Evolutionary conservation across 305 asterid species (phyloP), one percentile per base, ranked within the genome.

Genomic region (Fraxinus nigra): DNA sequence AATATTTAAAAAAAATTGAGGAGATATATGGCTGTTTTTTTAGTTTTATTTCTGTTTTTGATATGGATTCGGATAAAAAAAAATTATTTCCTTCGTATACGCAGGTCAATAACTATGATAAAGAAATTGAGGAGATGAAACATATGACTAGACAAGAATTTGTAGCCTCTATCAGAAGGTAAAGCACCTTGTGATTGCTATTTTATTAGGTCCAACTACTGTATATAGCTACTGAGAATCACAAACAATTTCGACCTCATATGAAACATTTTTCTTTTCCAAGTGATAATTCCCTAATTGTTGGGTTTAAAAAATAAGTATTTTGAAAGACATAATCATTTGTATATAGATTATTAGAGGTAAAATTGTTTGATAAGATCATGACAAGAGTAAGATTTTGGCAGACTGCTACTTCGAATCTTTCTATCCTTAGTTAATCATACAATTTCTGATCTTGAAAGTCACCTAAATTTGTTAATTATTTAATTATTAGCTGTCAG

Each of bases 101-200:
- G 78, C 87, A 95, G 97, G 92, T 93, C 33, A 93, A 86, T 84
- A 92, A 87, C 91, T 95, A 95, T 84, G 99, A 95, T 89, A 95
- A 92, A 81, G 99, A 95, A 85, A 14, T 92, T 1, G 99, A 95
- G 79, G 99, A 93, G 30, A 95, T 95, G 99, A 95, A 95, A 78
- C 81, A 93, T 76, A 93, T 95, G 99, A 95, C 99, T 0, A 89
- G 99, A 40, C 99, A 95, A 82, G 99, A 95, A 89, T 95, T 93
- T 85, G 99, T 95, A 79, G 99, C 98, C 40, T 90, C 98, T 2
- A 92, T 95, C 14, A 87, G 99, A 88, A 92, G 99, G 99, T 92
- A 84, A 24, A 16, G 1, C 4, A 37, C 20, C 20, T 6, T 8
- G 28, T 22, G 33, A 0, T 34, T 16, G 48, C 38, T 32, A 40